These are phyloP conservation scores for Yarrowia phangngaensis DNA, from an alignment of 805 yeast genomes.

Conservation along the genomic window DNA sequence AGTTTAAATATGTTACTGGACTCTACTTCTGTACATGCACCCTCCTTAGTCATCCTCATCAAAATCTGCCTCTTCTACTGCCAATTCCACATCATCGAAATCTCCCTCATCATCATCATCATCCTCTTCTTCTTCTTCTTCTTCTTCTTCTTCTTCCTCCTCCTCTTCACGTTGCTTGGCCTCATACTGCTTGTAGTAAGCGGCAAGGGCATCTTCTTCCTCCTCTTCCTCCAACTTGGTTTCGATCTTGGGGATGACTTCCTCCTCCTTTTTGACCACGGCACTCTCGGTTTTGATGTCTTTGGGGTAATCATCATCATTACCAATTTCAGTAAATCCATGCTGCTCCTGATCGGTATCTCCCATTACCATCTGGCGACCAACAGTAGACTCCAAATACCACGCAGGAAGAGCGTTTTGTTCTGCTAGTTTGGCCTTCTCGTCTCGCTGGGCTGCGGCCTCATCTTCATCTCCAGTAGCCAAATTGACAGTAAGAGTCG, in stretches of 20 bases:
- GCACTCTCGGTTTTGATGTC: constrained; percentile 54
- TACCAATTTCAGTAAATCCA: constrained; percentile 22
- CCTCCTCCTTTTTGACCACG: constrained; percentile 40
- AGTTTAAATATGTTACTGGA: constrained; percentile 1
- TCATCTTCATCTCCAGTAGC: constrained; percentile 77
- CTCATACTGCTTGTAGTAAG: constrained; percentile 73
- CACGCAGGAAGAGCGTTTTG: constrained; percentile 96
- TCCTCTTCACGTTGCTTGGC: constrained; percentile 62
- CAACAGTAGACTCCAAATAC: constrained; percentile 91
- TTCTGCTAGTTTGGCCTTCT: constrained; percentile 64
- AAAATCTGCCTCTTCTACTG: constrained; percentile 37
- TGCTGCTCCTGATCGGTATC: constrained; percentile 18
- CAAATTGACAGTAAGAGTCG: constrained; percentile 79
- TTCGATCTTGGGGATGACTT: constrained; percentile 33
- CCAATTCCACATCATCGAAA: constrained; percentile 36
- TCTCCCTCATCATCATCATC: constrained; percentile 50
- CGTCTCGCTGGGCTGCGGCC: constrained; percentile 62
- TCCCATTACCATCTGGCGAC: constrained; percentile 46
- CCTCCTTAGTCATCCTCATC: constrained; percentile 37
- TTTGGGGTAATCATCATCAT: constrained; percentile 10
- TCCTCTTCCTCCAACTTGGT: constrained; percentile 27
- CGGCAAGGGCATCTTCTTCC: constrained; percentile 64
- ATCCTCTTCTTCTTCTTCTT: constrained; percentile 47
- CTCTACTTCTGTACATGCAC: background rate
- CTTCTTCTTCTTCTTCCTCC: constrained; percentile 54